Percentiles rank a stretch among this genome's conserved stretches.
Evolutionary conservation across 108 stramenopile genomes (phyloP).

Genomic region (Pseudonitzschia delicatissima): DNA sequence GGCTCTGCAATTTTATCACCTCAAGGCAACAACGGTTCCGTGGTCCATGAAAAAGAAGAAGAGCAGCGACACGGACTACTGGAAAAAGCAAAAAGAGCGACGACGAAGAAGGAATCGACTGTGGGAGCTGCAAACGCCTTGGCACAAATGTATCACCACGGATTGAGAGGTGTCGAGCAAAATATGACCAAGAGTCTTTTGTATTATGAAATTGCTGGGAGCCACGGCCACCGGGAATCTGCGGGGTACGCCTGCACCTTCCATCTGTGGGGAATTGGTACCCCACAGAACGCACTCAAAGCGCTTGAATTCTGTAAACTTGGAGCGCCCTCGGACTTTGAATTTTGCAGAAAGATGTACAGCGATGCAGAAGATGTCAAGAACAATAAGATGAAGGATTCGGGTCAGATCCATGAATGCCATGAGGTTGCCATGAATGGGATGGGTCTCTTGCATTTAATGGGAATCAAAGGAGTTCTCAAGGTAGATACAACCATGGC

Average conservation of each 20-base stretch:
- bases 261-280: constrained; percentile 79
- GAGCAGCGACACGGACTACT: background rate
- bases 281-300: constrained; percentile 54
- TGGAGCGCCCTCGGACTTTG: constrained; percentile 60
- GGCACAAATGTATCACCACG: constrained; percentile 71
- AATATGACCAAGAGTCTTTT: constrained; percentile 70
- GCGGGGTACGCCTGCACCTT: constrained; percentile 74
- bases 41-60: constrained; percentile 10
- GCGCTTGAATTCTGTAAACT: constrained; percentile 57
- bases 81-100: background rate
- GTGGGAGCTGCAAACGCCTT: constrained; percentile 64
- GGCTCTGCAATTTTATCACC: constrained; percentile 81
- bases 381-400: constrained; percentile 6
- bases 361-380: background rate
- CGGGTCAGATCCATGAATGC: constrained; percentile 38
- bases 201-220: constrained; percentile 76
- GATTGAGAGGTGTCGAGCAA: constrained; percentile 71
- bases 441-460: constrained; percentile 70
- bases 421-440: constrained; percentile 68
- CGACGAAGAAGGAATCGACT: constrained; percentile 45
- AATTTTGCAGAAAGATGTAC: constrained; percentile 45
- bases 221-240: constrained; percentile 66
- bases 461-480: constrained; percentile 57
- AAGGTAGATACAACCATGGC: constrained; percentile 51
- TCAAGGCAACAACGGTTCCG: constrained; percentile 47